phyloP scores from a whole-genome alignment of 139 green algal species.

The Zygnema cylindricum region DNA sequence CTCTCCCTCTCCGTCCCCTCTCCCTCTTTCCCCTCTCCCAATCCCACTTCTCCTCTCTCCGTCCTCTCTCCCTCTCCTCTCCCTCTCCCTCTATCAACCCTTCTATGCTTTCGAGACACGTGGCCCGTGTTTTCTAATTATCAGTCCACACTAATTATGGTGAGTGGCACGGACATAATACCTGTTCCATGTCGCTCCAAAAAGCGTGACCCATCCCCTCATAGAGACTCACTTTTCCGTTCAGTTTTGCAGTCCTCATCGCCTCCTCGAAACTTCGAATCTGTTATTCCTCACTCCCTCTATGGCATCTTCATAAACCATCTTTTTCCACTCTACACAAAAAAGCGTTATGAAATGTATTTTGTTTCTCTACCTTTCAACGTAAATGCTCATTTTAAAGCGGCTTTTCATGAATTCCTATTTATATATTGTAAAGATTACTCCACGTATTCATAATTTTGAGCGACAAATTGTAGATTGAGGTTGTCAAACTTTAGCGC shows the following conservation, averaged over 20 bases:
- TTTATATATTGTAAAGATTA: background rate
- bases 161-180: background rate
- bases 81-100: too few relatives aligned
- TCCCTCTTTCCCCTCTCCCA: too few relatives aligned
- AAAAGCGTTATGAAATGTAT: background rate
- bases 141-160: slow-evolving; percentile 6
- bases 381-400: background rate
- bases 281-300: too few relatives aligned
- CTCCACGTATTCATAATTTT: too few relatives aligned
- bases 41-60: too few relatives aligned
- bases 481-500: too few relatives aligned
- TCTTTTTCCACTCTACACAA: background rate
- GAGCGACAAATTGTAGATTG: too few relatives aligned
- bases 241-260: background rate
- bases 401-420: slow-evolving; percentile 4
- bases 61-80: too few relatives aligned
- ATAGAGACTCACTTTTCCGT: slow-evolving; percentile 14
- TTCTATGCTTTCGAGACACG: too few relatives aligned
- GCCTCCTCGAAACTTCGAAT: background rate
- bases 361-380: background rate
- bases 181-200: slow-evolving; percentile 29
- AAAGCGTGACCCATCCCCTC: slow-evolving; percentile 16
- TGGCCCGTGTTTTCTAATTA: too few relatives aligned
- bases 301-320: too few relatives aligned
- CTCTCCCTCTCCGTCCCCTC: too few relatives aligned